Base-by-base conservation (phyloP, 169 alveolate genomes). In the Cryptosporidium canis region DNA sequence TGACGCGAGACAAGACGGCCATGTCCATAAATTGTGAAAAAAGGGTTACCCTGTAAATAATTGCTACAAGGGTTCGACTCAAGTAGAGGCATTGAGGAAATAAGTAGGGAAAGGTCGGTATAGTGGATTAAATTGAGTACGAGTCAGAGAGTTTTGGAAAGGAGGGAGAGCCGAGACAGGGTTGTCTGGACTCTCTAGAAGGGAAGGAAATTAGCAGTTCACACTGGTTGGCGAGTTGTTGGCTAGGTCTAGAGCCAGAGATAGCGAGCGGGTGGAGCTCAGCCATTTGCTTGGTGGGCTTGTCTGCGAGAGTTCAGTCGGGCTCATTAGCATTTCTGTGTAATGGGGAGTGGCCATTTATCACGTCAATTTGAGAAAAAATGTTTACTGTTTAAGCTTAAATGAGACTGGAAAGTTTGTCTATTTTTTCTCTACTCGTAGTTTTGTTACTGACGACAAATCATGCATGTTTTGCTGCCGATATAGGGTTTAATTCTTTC, bases 321-420 rank as follows among this genome's bases (percentile, higher is more conserved):
- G 18, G 24, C 9, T 51, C 24, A 16, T 51, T 7, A 14, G 14
- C 24, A n/a, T 51, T 51, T 2, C 8, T 51, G 24, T 51, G 63
- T 1, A 18, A 0, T 51, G 27, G 35, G 0, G 11, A n/a, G 14
- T 3, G 3, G 9, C 63, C 14, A 51, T 51, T 14, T 18, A 18
- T 51, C 24, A 14, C 24, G 11, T 21, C 14, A 51, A 18, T 21
- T 51, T 51, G 16, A 21, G n/a, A 4, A 51, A 51, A 67, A 29
- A 67, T 67, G 83, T 16, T 45, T 44, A 67, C 48, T 45, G 21
- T 33, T 31, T 41, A 51, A 21, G 0, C 16, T 18, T 45, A 67
- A 29, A 31, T 51, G 56, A 45, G 56, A 14, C 48, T 67, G 83
- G 37, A 29, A 45, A 33, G 63, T 41, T 67, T 45, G 14, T 61